Conservation (phyloP, 768 basidiomycete species). For the Bullera alba region DNA sequence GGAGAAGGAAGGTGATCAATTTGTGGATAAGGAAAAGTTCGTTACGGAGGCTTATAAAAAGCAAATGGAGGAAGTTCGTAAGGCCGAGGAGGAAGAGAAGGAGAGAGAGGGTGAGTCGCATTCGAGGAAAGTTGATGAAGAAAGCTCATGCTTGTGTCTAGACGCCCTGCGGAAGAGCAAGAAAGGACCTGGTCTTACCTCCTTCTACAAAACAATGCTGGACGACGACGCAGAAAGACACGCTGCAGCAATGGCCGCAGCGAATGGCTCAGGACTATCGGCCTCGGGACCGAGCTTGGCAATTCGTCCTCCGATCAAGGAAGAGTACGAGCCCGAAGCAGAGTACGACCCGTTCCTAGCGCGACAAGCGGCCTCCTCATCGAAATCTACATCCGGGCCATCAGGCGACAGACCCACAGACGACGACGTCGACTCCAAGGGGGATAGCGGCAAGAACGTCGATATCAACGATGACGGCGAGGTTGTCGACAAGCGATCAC, state of each 20-base stretch:
- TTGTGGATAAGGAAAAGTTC: constrained; percentile 89
- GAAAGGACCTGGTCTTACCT: constrained; percentile 45
- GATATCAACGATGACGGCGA: constrained; percentile 97
- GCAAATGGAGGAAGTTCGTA: constrained; percentile 85
- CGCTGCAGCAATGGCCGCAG: constrained; percentile 75
- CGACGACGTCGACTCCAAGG: not conserved
- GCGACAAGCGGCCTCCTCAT: constrained; percentile 20
- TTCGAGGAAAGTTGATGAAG: not conserved
- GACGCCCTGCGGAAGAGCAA: constrained; percentile 41
- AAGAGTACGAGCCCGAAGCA: constrained; percentile 35
- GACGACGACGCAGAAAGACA: constrained; percentile 51
- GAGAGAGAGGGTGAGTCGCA: constrained; percentile 67
- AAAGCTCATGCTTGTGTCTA: constrained; percentile 10
- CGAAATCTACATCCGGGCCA: not conserved
- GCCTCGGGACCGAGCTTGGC: constrained; percentile 33
- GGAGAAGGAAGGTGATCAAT: constrained; percentile 86
- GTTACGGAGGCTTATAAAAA: constrained; percentile 96
- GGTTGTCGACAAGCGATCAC: constrained; percentile 89
- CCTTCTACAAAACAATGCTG: constrained; percentile 46
- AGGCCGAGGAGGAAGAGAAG: constrained; percentile 88
- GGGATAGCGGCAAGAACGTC: constrained; percentile 66
- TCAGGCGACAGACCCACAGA: not conserved
- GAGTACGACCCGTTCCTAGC: constrained; percentile 44
- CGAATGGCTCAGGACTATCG: constrained; percentile 5
- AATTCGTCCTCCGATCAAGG: constrained; percentile 28